Evolutionary conservation across 345 rosid genomes (phyloP), one percentile per base, ranked within the genome.

Genomic region (Cardiospermum halicacabum): DNA sequence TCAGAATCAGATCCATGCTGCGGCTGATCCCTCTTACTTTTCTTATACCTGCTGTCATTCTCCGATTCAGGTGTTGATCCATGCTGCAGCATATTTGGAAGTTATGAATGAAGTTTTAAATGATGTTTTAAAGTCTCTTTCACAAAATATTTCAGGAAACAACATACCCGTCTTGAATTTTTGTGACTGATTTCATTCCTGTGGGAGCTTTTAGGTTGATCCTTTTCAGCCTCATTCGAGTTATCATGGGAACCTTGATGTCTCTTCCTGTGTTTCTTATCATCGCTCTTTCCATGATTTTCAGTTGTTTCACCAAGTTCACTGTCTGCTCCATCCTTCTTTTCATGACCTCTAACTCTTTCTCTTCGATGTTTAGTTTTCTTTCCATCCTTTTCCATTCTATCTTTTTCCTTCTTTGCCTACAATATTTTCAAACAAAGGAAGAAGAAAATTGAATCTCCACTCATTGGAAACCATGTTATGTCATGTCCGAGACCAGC

Each of bases 341-440:
- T 78, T 60, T 81, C 88, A 47, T 82, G 79, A 31, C 79, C 82
- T 74, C 79, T 82, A 40, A 82, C 91, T 64, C 78, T 86, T 39
- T 81, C 97, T 71, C 90, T 82, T 69, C 90, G 80, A 57, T 89
- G 84, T 59, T 78, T 89, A 43, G 59, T 71, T 71, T 77, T 86
- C 75, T 81, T 81, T 76, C 77, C 78, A 40, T 92, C 91, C 64
- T 79, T 85, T 60, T 84, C 91, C 53, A 82, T 89, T 76, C 82
- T 85, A 75, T 80, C 88, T 47, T 81, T 84, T 64, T 84, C 85
- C 74, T 76, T 87, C 64, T 83, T 83, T 26, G 81, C 89, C 97
- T 88, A 78, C 72, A 73, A n/a, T n/a, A n/a, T n/a, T n/a, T n/a
- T n/a, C n/a, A n/a, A n/a, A n/a, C n/a, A n/a, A n/a, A n/a, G n/a